phyloP scores from a whole-genome alignment of 176 grass and related monocot species.

The Saccharum spontaneum region DNA sequence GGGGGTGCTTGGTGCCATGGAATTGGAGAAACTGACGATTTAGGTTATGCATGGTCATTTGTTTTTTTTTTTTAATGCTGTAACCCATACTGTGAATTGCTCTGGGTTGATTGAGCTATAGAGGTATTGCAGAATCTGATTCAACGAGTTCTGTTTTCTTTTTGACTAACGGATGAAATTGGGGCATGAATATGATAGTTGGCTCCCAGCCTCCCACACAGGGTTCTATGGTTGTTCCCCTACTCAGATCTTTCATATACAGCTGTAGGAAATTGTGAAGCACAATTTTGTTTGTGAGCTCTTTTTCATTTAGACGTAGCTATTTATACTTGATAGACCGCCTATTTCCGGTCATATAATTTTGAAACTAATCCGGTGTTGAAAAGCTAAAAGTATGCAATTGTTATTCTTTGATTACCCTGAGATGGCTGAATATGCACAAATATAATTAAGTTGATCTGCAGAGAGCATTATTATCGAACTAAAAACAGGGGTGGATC shows the following conservation, averaged over 20 bases:
- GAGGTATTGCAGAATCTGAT: conserved; percentile 5
- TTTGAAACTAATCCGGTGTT: neutral
- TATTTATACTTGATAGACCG: neutral
- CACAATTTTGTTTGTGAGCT: neutral
- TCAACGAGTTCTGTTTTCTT: neutral
- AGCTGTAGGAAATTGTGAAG: neutral
- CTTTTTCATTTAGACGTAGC: neutral
- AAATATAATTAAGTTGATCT: neutral
- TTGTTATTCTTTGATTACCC: neutral
- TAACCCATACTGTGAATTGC: neutral
- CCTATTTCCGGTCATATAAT: neutral
- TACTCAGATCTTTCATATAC: neutral
- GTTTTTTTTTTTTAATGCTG: neutral
- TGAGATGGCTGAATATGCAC: neutral
- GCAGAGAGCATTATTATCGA: neutral
- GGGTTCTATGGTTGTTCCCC: neutral
- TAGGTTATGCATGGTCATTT: neutral
- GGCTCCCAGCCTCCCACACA: too few relatives aligned
- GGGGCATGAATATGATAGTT: neutral
- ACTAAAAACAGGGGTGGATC: neutral
- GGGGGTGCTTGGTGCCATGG: neutral
- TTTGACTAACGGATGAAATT: neutral
- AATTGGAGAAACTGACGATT: neutral
- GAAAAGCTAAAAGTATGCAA: conserved; percentile 5
- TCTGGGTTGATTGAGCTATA: neutral